Conservation (phyloP, 495 filamentous ascomycete genomes). For the Amphirosellinia nigrospora region DNA sequence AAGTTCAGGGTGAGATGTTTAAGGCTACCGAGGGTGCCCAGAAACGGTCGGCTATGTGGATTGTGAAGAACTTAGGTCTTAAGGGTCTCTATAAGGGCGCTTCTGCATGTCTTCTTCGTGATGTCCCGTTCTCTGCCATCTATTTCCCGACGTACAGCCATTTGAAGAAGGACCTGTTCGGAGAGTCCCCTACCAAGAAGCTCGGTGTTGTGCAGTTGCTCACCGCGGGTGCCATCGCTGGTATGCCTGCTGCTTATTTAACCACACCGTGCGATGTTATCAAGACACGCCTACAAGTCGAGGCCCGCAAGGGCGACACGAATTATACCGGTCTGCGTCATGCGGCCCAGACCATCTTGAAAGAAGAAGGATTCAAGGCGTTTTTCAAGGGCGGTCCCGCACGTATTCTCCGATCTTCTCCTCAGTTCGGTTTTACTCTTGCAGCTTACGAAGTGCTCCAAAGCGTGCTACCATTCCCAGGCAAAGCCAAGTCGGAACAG, state of each 20-base stretch:
- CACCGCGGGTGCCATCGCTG: slow-evolving; percentile 93
- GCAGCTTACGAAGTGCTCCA: slow-evolving; percentile 94
- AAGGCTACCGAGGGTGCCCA: slow-evolving; percentile 83
- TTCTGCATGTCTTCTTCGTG: slow-evolving; percentile 91
- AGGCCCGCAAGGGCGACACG: slow-evolving; percentile 92
- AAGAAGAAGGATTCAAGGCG: slow-evolving; percentile 90
- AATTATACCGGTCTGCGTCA: slow-evolving; percentile 87
- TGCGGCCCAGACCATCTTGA: slow-evolving; percentile 78
- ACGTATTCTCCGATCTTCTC: slow-evolving; percentile 89
- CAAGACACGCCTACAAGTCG: slow-evolving; percentile 97
- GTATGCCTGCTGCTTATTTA: slow-evolving; percentile 97
- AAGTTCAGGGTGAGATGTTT: slow-evolving; percentile 94
- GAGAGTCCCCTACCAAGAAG: slow-evolving; percentile 86
- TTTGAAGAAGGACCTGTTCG: slow-evolving; percentile 91
- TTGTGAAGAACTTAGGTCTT: slow-evolving; percentile 93
- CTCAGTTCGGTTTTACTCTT: slow-evolving; percentile 97
- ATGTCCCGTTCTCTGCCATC: slow-evolving; percentile 97
- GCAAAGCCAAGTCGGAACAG: slow-evolving; percentile 51
- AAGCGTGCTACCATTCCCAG: slow-evolving; percentile 81
- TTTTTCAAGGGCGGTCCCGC: slow-evolving; percentile 99
- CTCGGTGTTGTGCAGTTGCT: slow-evolving; percentile 92
- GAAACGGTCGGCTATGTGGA: slow-evolving; percentile 94
- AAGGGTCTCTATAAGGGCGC: slow-evolving; percentile 96
- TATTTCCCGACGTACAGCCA: slow-evolving; percentile 98
- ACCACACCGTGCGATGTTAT: slow-evolving; percentile 98